Evolutionary conservation across 2,329 filamentous ascomycete genomes (phyloP).

Genomic region (Tolypocladium sp.): DNA sequence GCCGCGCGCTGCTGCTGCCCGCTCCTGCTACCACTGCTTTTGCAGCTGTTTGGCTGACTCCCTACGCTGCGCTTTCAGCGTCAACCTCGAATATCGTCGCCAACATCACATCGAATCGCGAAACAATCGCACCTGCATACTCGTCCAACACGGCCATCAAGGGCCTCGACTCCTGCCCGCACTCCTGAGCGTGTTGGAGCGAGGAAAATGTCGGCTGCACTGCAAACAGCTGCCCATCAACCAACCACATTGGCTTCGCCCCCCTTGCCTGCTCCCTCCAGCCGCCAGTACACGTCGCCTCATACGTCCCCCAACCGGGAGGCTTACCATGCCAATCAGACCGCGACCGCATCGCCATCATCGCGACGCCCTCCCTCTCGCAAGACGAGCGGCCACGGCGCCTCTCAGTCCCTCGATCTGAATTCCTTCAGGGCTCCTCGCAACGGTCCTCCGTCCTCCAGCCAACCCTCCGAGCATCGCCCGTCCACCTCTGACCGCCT

Average conservation of each 20-base stretch:
- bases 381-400: constrained; percentile 41
- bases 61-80: neutral
- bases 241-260: constrained; percentile 39
- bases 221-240: constrained; percentile 51
- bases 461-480: constrained; percentile 31
- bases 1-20: neutral
- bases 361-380: constrained; percentile 44
- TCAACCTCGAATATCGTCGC: neutral
- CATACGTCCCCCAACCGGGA: constrained; percentile 45
- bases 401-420: constrained; percentile 22
- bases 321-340: constrained; percentile 46
- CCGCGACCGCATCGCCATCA: constrained; percentile 37
- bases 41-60: neutral
- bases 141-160: neutral
- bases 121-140: neutral
- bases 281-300: constrained; percentile 41
- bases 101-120: neutral
- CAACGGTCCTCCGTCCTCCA: constrained; percentile 29
- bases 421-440: constrained; percentile 39
- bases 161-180: constrained; percentile 4
- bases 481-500: constrained; percentile 38
- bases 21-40: neutral
- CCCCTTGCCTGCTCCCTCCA: constrained; percentile 38
- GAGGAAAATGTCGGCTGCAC: constrained; percentile 41
- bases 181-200: constrained; percentile 6